These are phyloP conservation scores for Leptodontidium sp. DNA, from an alignment of 2,329 filamentous ascomycete species.

Conservation along the genomic window DNA sequence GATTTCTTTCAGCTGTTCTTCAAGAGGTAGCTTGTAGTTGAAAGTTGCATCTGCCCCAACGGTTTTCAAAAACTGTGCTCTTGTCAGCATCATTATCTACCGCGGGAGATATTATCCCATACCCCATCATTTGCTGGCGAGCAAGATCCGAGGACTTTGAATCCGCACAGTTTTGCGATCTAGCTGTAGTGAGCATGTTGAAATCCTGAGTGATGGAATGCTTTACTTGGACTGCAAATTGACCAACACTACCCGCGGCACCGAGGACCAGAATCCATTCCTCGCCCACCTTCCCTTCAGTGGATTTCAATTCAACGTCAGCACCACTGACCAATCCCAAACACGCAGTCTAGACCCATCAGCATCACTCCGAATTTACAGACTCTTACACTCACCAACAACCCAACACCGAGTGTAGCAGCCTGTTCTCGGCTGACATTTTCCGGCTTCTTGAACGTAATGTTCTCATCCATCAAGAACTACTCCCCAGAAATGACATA, in stretches of 20 bases:
- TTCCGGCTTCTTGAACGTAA: constrained; percentile 46
- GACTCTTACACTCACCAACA: constrained; percentile 44
- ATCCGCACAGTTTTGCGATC: constrained; percentile 49
- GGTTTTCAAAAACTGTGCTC: constrained; percentile 40
- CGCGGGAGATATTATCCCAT: background rate
- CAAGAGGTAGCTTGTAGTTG: constrained; percentile 43
- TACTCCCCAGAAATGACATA: constrained; percentile 5
- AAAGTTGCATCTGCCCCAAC: constrained; percentile 48
- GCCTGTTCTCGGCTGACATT: constrained; percentile 45
- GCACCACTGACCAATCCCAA: constrained; percentile 47
- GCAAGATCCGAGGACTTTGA: constrained; percentile 50
- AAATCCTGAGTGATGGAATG: background rate
- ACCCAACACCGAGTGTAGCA: constrained; percentile 49
- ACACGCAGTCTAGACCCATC: constrained; percentile 45
- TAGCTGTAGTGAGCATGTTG: constrained; percentile 26
- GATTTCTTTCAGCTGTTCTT: constrained; percentile 47
- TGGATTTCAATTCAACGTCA: constrained; percentile 36
- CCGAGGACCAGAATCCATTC: constrained; percentile 52
- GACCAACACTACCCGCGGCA: constrained; percentile 48
- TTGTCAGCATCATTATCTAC: constrained; percentile 10
- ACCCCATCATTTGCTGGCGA: constrained; percentile 45
- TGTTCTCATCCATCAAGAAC: constrained; percentile 50
- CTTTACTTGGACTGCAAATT: constrained; percentile 47
- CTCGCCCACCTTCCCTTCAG: constrained; percentile 35
- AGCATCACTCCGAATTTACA: background rate